phyloP scores from a whole-genome alignment of 2,329 filamentous ascomycete genomes.

The Ceratocystis papillata region DNA sequence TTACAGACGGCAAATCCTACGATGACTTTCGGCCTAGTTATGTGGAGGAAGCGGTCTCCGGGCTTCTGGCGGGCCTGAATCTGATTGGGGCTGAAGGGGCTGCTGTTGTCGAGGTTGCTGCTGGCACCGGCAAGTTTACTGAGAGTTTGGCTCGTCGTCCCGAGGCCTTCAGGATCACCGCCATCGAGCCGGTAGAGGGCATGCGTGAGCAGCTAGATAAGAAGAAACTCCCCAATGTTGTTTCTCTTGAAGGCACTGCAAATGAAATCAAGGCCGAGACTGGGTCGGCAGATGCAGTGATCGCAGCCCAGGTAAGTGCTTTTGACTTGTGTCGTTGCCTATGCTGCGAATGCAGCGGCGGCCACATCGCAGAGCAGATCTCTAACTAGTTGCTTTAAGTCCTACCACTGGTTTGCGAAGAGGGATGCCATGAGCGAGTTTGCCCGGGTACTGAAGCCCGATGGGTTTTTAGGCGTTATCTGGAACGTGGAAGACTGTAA shows the following conservation, averaged over 20 bases:
- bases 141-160: conserved; percentile 47
- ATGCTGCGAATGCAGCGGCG: neutral
- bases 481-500: conserved; percentile 66
- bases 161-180: conserved; percentile 50
- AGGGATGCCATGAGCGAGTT: conserved; percentile 51
- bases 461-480: conserved; percentile 52
- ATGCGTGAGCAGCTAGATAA: conserved; percentile 52
- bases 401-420: conserved; percentile 45
- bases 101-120: conserved; percentile 52
- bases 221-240: conserved; percentile 48
- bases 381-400: conserved; percentile 29
- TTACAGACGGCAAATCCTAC: conserved; percentile 53
- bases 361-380: neutral
- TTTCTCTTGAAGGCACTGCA: conserved; percentile 48
- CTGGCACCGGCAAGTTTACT: conserved; percentile 62
- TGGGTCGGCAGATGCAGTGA: conserved; percentile 52
- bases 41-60: conserved; percentile 45
- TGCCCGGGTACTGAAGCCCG: conserved; percentile 52
- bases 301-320: conserved; percentile 54
- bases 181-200: conserved; percentile 52
- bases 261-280: conserved; percentile 45
- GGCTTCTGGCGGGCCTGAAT: conserved; percentile 46
- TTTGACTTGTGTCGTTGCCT: neutral
- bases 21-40: conserved; percentile 60
- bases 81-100: conserved; percentile 39